These are phyloP conservation scores for Ormosia semicastrata DNA, from an alignment of 306 rosid genomes.

Conservation along the genomic window DNA sequence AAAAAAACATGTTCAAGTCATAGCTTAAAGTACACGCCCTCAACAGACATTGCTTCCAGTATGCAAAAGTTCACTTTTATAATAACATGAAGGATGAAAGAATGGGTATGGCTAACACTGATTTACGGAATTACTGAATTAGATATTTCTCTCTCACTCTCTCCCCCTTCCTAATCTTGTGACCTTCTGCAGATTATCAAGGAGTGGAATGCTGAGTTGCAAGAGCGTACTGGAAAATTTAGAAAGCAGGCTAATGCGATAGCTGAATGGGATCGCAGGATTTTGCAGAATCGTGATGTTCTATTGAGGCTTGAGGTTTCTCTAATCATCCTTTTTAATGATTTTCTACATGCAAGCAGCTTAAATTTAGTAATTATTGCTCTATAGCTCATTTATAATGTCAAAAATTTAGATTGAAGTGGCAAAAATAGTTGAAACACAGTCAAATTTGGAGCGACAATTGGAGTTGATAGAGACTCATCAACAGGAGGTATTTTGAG, in stretches of 20 bases:
- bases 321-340: not conserved
- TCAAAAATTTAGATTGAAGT: constrained; percentile 73
- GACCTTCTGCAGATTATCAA: constrained; percentile 64
- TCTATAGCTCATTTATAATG: constrained; percentile 24
- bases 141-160: constrained; percentile 8
- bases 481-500: constrained; percentile 81
- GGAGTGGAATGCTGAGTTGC: constrained; percentile 95
- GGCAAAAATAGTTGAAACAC: constrained; percentile 90
- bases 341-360: not conserved
- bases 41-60: not conserved
- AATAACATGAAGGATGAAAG: not conserved
- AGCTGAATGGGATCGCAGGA: constrained; percentile 94
- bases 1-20: not conserved
- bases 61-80: not conserved
- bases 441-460: constrained; percentile 83
- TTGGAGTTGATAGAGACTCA: constrained; percentile 93
- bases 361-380: not conserved
- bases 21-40: not conserved
- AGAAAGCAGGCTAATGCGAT: constrained; percentile 95
- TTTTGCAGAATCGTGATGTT: constrained; percentile 86
- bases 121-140: not conserved
- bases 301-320: constrained; percentile 82
- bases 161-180: constrained; percentile 8
- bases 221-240: constrained; percentile 92
- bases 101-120: not conserved